Conservation (phyloP, 179 eudicot genomes). For the Silene noctiflora region DNA sequence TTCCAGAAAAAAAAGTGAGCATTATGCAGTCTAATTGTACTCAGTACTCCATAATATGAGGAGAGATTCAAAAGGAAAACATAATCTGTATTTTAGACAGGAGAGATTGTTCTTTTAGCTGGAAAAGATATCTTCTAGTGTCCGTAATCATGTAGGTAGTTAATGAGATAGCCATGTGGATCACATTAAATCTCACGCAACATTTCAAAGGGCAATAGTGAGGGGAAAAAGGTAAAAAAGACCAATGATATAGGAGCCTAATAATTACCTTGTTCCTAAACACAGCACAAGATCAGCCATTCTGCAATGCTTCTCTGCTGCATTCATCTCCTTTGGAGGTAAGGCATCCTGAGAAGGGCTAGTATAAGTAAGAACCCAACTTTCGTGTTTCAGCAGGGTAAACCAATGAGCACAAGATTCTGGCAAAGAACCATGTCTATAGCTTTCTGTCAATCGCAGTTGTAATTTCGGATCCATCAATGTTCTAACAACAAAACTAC, state of each 20-base stretch:
- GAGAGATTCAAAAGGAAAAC: background rate
- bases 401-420: conserved; percentile 6
- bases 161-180: background rate
- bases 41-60: background rate
- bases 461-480: background rate
- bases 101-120: background rate
- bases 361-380: conserved; percentile 18
- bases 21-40: background rate
- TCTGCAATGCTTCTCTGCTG: conserved; percentile 84
- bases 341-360: conserved; percentile 67
- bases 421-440: background rate
- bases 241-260: conserved; percentile 11
- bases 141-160: background rate
- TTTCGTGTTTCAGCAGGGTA: background rate
- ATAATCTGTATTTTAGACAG: background rate
- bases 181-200: background rate
- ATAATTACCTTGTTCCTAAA: conserved; percentile 81
- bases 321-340: conserved; percentile 79
- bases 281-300: conserved; percentile 94
- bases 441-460: conserved; percentile 3
- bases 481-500: background rate
- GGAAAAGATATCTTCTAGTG: background rate
- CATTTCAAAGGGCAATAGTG: background rate
- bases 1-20: background rate
- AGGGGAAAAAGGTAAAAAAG: background rate